Evolutionary conservation across 2,329 filamentous ascomycete genomes (phyloP), one percentile per base, ranked within the genome.

Genomic region (Aureobasidium sp.): DNA sequence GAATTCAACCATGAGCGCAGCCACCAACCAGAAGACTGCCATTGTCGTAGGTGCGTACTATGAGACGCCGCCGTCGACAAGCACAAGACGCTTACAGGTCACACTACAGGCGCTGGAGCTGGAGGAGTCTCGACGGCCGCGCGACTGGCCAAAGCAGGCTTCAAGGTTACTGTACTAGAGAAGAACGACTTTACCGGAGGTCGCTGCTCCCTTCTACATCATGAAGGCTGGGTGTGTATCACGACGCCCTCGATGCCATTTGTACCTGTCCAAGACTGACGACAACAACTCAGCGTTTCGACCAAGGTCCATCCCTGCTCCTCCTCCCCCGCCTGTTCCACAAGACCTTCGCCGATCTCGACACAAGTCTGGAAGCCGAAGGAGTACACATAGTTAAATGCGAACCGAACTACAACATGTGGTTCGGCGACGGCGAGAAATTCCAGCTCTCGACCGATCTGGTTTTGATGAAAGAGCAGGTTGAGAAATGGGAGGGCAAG

Each of bases 141-240:
- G 2, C 83, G 88, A 49, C 81, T 91, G 11, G 86, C 86, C 54
- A 86, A 86, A 69, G 82, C 86, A 2, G 88, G 88, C 42, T 85
- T 87, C 71, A 72, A 79, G 37, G 88, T 91, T n/a, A 90, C 86
- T 0, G 85, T 91, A 1, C 75, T 91, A n/a, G 88, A 91, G 73
- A 90, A 90, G 77, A 90, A 91, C 69, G 76, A 76, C 62, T 89
- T 88, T 70, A 86, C 84, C 0, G 88, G 88, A 49, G 88, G 88
- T 4, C 79, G 88, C 60, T 91, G 87, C 73, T 87, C 83, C 48
- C 74, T 90, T 30, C 79, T 90, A 41, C 76, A 82, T 58, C 76
- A 82, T 63, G 75, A 82, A 52, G 84, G 82, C 60, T 84, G 83
- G 63, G 63, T 65, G 45, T 27, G 62, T 58, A 30, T 6, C 21